Evolutionary conservation across 305 asterid species (phyloP).

Genomic region (Withania somnifera): DNA sequence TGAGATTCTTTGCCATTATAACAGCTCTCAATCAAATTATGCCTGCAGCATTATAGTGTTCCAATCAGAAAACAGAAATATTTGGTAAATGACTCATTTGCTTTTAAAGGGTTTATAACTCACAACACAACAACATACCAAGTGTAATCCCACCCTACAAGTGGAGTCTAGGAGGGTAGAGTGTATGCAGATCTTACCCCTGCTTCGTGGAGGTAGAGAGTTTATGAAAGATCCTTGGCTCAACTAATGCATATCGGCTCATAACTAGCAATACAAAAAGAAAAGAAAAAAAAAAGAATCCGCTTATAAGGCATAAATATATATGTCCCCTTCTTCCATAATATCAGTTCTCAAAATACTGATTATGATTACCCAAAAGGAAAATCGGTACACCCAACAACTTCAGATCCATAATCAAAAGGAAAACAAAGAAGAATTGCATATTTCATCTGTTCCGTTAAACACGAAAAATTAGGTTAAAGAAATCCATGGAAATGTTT

Average conservation of each 20-base stretch:
- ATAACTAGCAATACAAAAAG: background rate
- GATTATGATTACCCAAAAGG: background rate
- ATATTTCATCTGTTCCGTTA: background rate
- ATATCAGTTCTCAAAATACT: background rate
- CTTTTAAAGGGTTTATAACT: background rate
- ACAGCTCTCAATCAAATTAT: background rate
- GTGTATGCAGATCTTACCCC: too few relatives aligned
- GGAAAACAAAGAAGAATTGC: background rate
- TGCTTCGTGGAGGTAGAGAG: too few relatives aligned
- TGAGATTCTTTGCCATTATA: conserved; percentile 44
- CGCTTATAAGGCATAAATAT: background rate
- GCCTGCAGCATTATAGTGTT: background rate
- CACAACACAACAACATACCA: background rate
- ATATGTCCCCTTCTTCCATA: background rate
- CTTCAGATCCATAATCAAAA: background rate
- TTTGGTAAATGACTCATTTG: background rate
- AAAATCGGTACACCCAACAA: background rate
- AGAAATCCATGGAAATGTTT: background rate
- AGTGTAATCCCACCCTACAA: too few relatives aligned
- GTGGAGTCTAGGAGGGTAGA: too few relatives aligned
- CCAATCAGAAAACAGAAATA: background rate
- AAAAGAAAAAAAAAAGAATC: background rate
- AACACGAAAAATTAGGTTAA: background rate
- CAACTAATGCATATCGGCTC: too few relatives aligned
- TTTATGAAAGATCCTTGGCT: too few relatives aligned